Conservation (phyloP, 768 basidiomycete species). For the Serendipita indica region DNA sequence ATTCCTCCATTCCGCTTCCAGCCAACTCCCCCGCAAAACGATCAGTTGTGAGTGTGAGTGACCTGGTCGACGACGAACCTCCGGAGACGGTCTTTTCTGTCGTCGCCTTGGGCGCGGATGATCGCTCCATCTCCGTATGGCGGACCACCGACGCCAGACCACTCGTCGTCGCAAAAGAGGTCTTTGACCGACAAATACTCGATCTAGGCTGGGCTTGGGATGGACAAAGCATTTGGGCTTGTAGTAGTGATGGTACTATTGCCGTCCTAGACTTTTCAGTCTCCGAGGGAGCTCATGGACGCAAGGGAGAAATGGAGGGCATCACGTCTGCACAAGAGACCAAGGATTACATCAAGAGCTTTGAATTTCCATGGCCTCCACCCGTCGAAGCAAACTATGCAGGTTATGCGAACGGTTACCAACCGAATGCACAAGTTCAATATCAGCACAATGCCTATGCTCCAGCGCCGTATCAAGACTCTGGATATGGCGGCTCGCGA, state of each 20-base stretch:
- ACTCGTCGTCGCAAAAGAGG: constrained; percentile 82
- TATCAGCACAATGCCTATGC: constrained; percentile 14
- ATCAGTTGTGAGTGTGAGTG: not conserved
- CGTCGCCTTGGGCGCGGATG: constrained; percentile 86
- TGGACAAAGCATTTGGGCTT: constrained; percentile 82
- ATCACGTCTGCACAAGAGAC: constrained; percentile 61
- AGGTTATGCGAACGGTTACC: not conserved
- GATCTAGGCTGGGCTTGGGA: constrained; percentile 86
- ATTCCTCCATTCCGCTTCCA: constrained; percentile 29
- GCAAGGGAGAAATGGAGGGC: constrained; percentile 49
- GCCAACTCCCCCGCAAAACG: constrained; percentile 10
- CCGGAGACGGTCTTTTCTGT: constrained; percentile 82
- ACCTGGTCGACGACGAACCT: not conserved
- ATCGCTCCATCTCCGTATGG: constrained; percentile 91
- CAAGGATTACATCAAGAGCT: constrained; percentile 66
- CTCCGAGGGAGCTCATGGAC: constrained; percentile 23
- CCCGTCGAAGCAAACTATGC: not conserved
- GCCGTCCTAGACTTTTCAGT: constrained; percentile 70
- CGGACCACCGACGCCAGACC: constrained; percentile 85
- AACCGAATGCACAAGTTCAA: constrained; percentile 24
- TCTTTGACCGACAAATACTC: constrained; percentile 89
- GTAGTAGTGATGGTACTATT: constrained; percentile 90
- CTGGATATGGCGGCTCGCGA: constrained; percentile 24
- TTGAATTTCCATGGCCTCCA: constrained; percentile 44
- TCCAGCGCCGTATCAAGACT: constrained; percentile 23